These are phyloP conservation scores for Fraxinus anomala DNA, from an alignment of 257 asterid genomes.

Conservation along the genomic window DNA sequence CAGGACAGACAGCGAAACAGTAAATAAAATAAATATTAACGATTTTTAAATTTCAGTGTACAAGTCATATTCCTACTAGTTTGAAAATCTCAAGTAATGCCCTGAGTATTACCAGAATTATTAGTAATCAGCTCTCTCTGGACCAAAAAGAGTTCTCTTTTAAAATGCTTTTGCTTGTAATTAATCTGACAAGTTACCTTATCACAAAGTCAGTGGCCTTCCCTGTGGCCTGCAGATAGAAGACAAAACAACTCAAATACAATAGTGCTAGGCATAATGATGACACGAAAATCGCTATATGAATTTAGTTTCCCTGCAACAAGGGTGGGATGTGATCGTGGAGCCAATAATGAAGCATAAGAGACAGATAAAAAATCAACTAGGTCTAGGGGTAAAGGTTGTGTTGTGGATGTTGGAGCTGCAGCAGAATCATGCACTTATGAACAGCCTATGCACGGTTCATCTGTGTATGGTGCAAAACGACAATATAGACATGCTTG, in stretches of 20 bases:
- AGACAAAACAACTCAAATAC: constrained; percentile 1
- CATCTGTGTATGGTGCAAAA: neutral
- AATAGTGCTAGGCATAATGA: neutral
- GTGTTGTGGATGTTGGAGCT: neutral
- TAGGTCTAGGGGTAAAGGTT: neutral
- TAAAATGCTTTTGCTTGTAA: neutral
- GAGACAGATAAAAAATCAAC: neutral
- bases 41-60: neutral
- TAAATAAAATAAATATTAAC: neutral
- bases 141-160: neutral
- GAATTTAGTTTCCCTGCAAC: neutral
- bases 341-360: constrained; percentile 9
- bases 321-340: neutral
- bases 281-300: neutral
- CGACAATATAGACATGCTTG: neutral
- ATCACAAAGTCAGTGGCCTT: constrained; percentile 32
- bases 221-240: constrained; percentile 41
- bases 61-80: neutral
- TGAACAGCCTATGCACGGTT: neutral
- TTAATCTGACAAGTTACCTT: constrained; percentile 24
- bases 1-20: neutral
- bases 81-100: neutral
- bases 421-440: neutral
- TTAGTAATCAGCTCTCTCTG: neutral
- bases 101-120: neutral